Conservation (phyloP, 2,329 filamentous ascomycete genomes). For the Talaromyces sp. region DNA sequence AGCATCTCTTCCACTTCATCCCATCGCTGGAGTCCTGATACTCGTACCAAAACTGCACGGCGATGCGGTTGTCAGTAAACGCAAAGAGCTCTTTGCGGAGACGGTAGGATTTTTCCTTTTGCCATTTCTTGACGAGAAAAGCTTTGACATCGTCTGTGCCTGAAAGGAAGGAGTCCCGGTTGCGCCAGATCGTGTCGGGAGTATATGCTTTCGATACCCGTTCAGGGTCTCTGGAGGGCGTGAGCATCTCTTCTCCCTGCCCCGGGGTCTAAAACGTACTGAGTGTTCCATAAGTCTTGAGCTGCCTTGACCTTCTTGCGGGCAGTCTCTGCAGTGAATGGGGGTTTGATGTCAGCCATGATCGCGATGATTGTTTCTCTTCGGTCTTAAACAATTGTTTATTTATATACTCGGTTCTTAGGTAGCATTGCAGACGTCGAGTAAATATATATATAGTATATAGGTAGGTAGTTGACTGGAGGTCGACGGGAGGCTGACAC, state of each 20-base stretch:
- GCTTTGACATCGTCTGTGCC: slow-evolving; percentile 65
- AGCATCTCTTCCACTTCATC: slow-evolving; percentile 77
- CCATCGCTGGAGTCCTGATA: slow-evolving; percentile 64
- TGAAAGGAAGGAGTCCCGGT: slow-evolving; percentile 65
- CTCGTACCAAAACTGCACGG: slow-evolving; percentile 90
- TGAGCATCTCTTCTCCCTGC: neutral
- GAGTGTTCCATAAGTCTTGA: slow-evolving; percentile 78
- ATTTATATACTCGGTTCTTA: neutral
- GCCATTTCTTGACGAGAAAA: slow-evolving; percentile 72
- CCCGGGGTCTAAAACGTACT: slow-evolving; percentile 41
- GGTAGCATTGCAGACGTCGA: too few relatives aligned
- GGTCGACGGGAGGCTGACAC: neutral
- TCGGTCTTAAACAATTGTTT: neutral
- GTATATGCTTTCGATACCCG: slow-evolving; percentile 71
- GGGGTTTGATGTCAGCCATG: slow-evolving; percentile 54
- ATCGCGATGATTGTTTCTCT: neutral
- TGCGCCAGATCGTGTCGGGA: slow-evolving; percentile 73
- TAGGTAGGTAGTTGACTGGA: too few relatives aligned
- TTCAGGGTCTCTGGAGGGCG: slow-evolving; percentile 55
- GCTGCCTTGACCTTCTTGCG: slow-evolving; percentile 75
- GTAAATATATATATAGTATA: too few relatives aligned
- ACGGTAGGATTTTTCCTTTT: slow-evolving; percentile 65
- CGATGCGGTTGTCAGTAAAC: slow-evolving; percentile 71
- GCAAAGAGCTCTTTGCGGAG: slow-evolving; percentile 82
- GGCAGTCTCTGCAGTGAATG: slow-evolving; percentile 72